Conservation (phyloP, 73 alveolate genomes). For the Tetrahymena elliotti region DNA sequence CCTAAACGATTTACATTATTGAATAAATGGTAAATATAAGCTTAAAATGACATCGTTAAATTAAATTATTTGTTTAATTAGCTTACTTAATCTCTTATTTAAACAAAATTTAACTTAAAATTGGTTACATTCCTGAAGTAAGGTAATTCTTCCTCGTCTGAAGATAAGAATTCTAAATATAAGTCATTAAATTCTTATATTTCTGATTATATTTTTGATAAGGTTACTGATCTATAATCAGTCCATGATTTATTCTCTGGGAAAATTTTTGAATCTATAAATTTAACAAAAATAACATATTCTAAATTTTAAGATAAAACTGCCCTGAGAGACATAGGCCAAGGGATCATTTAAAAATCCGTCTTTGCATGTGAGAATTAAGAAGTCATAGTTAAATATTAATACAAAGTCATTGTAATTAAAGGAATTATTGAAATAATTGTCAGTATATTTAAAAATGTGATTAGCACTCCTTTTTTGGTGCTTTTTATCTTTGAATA, state of each 20-base stretch:
- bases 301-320: neutral
- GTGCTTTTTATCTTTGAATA: neutral
- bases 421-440: neutral
- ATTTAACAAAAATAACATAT: neutral
- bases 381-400: neutral
- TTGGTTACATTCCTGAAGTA: neutral
- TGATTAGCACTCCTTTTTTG: neutral
- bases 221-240: neutral
- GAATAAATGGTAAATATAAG: neutral
- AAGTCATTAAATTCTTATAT: neutral
- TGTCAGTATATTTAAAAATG: neutral
- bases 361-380: neutral
- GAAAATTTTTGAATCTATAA: neutral
- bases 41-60: neutral
- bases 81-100: neutral
- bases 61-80: neutral
- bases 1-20: neutral
- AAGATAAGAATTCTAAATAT: neutral
- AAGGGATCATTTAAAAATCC: neutral
- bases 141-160: neutral
- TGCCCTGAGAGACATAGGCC: neutral
- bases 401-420: neutral
- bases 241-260: neutral
- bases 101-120: neutral
- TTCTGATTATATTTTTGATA: neutral